Base-by-base conservation (phyloP, 75 land plant species). In the Picea sitchensis region DNA sequence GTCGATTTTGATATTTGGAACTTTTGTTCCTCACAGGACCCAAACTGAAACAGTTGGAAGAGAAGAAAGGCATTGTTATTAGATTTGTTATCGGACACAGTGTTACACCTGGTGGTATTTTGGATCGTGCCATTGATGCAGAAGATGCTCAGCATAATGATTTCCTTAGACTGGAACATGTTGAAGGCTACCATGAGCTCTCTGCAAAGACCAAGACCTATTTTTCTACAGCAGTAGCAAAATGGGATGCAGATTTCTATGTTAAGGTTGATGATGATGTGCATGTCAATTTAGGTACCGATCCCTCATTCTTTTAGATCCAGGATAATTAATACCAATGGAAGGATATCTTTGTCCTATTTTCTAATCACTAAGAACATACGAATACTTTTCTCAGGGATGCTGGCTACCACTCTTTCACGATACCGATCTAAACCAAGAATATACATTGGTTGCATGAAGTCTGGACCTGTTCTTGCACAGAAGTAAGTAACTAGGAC, bases 211-310 rank as follows among this genome's bases (percentile, higher is more conserved):
- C 96, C 51, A 83, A 89, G 71, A 75, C 85, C 57, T 94, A 86
- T 69, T 94, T 94, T 68, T 87, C 96, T 2, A 94, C 92, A 54
- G 94, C 91, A 21, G 87, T 86, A 13, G 47, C 84, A 6, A 81
- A 80, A 14, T 94, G 96, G 96, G 92, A 95, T 84, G 98, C 98
- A 18, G 95, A 95, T 14, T 95, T 93, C 80, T 93, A 88, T 76
- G 86, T 95, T 44, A 90, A 90, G 76, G 87, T 90, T 1, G 91
- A 90, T 71, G 91, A 94, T 74, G 95, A 93, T 75, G 88, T 94
- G 64, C 94, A 92, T 83, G 80, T 94, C 6, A 90, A 90, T 71
- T 56, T 90, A 58, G 93, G 91, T 91, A 84, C 32, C 17, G 13
- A 23, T 13, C 1, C 14, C 15, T 21, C 17, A 1, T 5, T 12